Evolutionary conservation across 768 basidiomycete species (phyloP), one percentile per base, ranked within the genome.

Genomic region (Auricularia sp.): DNA sequence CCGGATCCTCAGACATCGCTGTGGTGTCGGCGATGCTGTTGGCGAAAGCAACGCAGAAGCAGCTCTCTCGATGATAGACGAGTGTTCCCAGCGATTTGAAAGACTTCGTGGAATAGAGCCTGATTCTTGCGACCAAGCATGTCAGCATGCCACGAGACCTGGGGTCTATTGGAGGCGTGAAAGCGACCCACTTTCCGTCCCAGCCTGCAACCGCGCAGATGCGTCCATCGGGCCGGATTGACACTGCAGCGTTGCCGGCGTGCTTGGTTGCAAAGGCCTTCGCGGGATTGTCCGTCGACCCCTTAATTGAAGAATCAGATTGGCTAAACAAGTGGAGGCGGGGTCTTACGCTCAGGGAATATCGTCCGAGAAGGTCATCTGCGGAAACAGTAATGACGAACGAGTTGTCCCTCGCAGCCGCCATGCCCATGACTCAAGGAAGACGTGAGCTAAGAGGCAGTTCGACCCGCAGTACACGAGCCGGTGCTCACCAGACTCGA

Each of bases 191-290:
- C 95, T 80, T 84, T 42, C 96, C 94, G 66, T 98, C 94, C 96
- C 96, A 98, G 0, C 94, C 93, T 2, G 89, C 95, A 2, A 94
- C 78, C 0, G 93, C 94, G 68, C 93, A 88, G 0, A 98, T 83
- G 23, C 82, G 81, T 0, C 87, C 91, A 67, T 90, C 87, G 42
- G 84, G 80, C 4, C 86, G 84, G 12, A 97, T 84, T 3, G 87
- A 82, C n/a, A 98, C 74, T 6, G 84, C 82, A 0, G 82, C 82
- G 70, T 93, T 93, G 3, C 94, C 93, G 0, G 91, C 84, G 67
- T 91, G 80, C 69, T 87, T 93, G 23, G 86, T 93, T 56, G 84
- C 77, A 67, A 83, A 74, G 16, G 79, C 69, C 29, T 70, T 72
- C 54, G 79, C 59, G 54, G 51, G 36, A 62, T 10, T 64, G 56